Conservation (phyloP, 768 basidiomycete genomes). For the Paxillus involutus region DNA sequence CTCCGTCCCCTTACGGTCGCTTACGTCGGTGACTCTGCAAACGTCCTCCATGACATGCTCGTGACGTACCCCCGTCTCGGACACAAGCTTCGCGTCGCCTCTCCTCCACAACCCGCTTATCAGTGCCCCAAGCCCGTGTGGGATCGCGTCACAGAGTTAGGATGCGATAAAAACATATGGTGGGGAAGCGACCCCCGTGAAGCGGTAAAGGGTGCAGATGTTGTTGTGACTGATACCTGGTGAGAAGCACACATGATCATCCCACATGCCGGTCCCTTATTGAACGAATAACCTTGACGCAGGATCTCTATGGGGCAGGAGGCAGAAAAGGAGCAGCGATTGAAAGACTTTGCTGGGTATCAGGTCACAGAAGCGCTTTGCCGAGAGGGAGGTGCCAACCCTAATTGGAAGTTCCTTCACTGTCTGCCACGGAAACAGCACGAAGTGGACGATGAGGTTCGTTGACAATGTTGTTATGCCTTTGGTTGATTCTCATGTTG, state of each 20-base stretch:
- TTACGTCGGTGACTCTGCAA: slow-evolving; percentile 93
- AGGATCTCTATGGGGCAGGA: slow-evolving; percentile 99
- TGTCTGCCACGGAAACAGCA: slow-evolving; percentile 91
- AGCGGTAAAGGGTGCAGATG: slow-evolving; percentile 86
- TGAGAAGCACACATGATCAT: slow-evolving; percentile 29
- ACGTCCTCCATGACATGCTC: slow-evolving; percentile 96
- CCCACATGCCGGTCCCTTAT: neutral
- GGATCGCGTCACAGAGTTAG: slow-evolving; percentile 75
- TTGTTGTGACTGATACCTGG: slow-evolving; percentile 99
- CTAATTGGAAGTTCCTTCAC: slow-evolving; percentile 93
- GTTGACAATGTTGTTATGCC: neutral
- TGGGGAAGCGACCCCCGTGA: slow-evolving; percentile 81
- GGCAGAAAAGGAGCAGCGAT: slow-evolving; percentile 83
- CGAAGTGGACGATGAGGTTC: slow-evolving; percentile 95
- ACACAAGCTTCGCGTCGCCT: slow-evolving; percentile 81
- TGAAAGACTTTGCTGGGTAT: slow-evolving; percentile 87
- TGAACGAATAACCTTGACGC: neutral
- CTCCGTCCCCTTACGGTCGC: slow-evolving; percentile 85
- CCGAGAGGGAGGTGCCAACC: slow-evolving; percentile 74
- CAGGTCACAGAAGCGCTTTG: slow-evolving; percentile 92
- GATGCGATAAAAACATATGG: slow-evolving; percentile 68
- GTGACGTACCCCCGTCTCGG: slow-evolving; percentile 92
- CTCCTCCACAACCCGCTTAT: slow-evolving; percentile 61
- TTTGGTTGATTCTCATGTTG: neutral
- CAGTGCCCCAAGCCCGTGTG: slow-evolving; percentile 73